Conservation (phyloP, 2,329 filamentous ascomycete genomes). For the Verticillium albo-atrum region DNA sequence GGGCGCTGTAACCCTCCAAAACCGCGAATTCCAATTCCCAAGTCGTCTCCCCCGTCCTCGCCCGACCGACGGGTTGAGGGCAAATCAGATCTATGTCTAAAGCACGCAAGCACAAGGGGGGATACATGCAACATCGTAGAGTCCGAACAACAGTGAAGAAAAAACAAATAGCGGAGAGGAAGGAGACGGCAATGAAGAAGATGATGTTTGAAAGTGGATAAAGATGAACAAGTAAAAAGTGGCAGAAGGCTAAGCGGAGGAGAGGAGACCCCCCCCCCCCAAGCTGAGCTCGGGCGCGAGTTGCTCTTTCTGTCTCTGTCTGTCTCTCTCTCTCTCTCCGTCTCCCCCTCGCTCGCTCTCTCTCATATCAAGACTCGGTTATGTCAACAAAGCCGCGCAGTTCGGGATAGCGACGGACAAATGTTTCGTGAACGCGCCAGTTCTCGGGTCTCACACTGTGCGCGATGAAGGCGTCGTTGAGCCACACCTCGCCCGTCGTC, state of each 20-base stretch:
- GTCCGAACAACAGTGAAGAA: neutral
- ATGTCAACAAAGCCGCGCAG: conserved; percentile 13
- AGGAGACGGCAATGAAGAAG: conserved; percentile 1
- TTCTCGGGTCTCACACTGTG: conserved; percentile 19
- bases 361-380: conserved; percentile 3
- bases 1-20: neutral
- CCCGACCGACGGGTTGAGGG: neutral
- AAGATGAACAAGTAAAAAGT: neutral
- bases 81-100: neutral
- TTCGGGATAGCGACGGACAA: conserved; percentile 20
- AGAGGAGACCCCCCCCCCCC: too few relatives aligned
- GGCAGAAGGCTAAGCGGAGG: neutral
- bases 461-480: conserved; percentile 17
- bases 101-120: neutral
- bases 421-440: conserved; percentile 19
- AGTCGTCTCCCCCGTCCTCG: neutral
- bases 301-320: too few relatives aligned
- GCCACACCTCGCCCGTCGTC: conserved; percentile 19
- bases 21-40: neutral
- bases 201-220: conserved; percentile 2
- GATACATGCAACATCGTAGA: neutral
- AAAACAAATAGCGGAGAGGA: neutral
- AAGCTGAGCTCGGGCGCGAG: too few relatives aligned
- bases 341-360: too few relatives aligned
- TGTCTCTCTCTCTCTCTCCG: too few relatives aligned